Percentiles rank a stretch among this genome's conserved stretches.
Evolutionary conservation across 257 asterid genomes (phyloP).

Genomic region (Nicotiana attenuata): DNA sequence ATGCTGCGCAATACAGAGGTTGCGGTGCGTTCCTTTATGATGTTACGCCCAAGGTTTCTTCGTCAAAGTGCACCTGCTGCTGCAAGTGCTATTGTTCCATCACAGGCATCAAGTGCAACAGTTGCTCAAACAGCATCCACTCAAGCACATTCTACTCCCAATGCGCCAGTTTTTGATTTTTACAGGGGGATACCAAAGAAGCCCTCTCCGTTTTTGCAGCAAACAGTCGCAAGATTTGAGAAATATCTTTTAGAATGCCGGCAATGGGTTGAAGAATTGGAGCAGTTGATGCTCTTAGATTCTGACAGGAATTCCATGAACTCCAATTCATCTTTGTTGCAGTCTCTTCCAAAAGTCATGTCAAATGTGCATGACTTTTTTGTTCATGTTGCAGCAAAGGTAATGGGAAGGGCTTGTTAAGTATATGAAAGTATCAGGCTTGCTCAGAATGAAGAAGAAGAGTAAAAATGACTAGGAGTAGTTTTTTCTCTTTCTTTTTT

Average conservation of each 20-base stretch:
- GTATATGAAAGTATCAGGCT: neutral
- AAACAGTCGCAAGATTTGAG: constrained; percentile 91
- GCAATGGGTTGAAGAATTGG: constrained; percentile 93
- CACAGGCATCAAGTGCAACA: constrained; percentile 63
- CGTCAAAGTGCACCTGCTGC: constrained; percentile 56
- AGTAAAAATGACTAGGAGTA: neutral
- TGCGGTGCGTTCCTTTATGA: constrained; percentile 92
- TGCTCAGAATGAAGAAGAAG: neutral
- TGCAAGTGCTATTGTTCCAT: constrained; percentile 40
- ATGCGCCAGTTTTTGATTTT: constrained; percentile 66
- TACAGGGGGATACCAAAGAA: constrained; percentile 89
- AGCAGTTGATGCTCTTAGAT: constrained; percentile 70
- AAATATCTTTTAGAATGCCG: constrained; percentile 73
- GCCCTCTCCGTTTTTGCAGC: constrained; percentile 86
- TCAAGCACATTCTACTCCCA: constrained; percentile 57
- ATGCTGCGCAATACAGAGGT: constrained; percentile 85
- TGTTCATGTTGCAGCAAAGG: constrained; percentile 99
- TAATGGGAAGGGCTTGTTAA: constrained; percentile 24
- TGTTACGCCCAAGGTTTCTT: constrained; percentile 75
- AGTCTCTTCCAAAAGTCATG: constrained; percentile 91
- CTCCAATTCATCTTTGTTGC: constrained; percentile 64
- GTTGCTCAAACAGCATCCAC: constrained; percentile 43
- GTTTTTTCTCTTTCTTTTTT: neutral
- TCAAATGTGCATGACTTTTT: constrained; percentile 87
- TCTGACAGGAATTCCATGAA: constrained; percentile 50